Evolutionary conservation across 148 eudicot genomes (phyloP).

Genomic region (Euryodendron excelsum): DNA sequence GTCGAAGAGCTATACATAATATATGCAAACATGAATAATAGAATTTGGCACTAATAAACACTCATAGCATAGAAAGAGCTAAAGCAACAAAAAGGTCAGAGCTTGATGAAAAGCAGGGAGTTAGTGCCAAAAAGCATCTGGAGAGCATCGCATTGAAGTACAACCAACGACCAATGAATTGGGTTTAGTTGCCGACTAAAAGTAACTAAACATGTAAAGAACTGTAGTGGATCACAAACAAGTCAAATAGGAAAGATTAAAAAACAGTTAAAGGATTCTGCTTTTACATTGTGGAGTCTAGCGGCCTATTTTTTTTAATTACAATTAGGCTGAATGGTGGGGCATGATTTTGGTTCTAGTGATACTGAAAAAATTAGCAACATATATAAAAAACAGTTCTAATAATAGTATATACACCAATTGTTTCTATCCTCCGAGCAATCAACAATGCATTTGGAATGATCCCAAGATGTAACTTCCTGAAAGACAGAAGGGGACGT

Average conservation of each 20-base stretch:
- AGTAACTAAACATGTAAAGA: not conserved
- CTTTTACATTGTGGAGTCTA: not conserved
- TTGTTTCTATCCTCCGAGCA: not conserved
- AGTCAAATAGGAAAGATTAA: not conserved
- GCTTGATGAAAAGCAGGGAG: conserved; percentile 1
- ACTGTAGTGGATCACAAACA: not conserved
- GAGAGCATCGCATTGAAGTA: not conserved
- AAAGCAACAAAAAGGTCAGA: not conserved
- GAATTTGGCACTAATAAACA: not conserved
- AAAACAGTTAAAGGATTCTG: too few relatives aligned
- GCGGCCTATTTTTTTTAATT: too few relatives aligned
- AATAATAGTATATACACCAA: not conserved
- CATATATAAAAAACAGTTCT: not conserved
- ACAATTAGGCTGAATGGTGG: not conserved
- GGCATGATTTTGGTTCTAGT: not conserved
- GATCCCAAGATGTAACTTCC: not conserved
- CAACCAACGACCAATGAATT: not conserved
- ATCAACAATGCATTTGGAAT: conserved; percentile 2
- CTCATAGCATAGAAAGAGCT: not conserved
- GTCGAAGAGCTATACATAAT: not conserved
- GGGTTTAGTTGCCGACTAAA: not conserved
- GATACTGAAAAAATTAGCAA: not conserved
- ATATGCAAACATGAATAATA: not conserved
- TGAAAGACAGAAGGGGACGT: not conserved
- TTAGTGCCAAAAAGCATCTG: not conserved